Evolutionary conservation across 306 rosid species (phyloP).

Genomic region (Begonia fuchsioides): DNA sequence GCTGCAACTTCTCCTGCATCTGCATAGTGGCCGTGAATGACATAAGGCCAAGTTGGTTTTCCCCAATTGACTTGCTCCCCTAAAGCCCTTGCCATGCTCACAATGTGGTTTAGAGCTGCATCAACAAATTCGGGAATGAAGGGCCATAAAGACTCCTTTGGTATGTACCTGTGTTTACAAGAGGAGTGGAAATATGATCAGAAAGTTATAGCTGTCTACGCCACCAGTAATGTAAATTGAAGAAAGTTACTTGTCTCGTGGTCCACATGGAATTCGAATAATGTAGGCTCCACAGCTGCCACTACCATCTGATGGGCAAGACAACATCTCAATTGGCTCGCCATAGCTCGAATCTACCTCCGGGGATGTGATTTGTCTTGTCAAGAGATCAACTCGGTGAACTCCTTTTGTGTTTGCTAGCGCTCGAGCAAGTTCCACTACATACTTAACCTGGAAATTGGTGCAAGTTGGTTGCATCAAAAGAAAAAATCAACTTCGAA

Average conservation of each 20-base stretch:
- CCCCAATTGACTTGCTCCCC: conserved; percentile 55
- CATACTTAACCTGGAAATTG: conserved; percentile 46
- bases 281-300: conserved; percentile 70
- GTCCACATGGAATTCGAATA: conserved; percentile 70
- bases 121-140: conserved; percentile 65
- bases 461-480: too few relatives aligned
- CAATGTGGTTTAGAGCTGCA: conserved; percentile 53
- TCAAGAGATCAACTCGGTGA: conserved; percentile 62
- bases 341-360: conserved; percentile 61
- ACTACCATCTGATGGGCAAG: conserved; percentile 42
- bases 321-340: conserved; percentile 71
- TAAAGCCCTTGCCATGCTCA: conserved; percentile 56
- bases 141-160: conserved; percentile 77
- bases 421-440: conserved; percentile 69
- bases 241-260: conserved; percentile 28
- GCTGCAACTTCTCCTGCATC: conserved; percentile 68
- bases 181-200: neutral
- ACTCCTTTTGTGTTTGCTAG: conserved; percentile 61
- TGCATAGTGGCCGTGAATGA: conserved; percentile 76
- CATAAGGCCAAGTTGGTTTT: conserved; percentile 59
- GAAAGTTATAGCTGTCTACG: too few relatives aligned
- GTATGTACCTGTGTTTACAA: conserved; percentile 34
- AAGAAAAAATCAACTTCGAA: too few relatives aligned
- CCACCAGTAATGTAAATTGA: too few relatives aligned
- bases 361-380: conserved; percentile 54